Conservation (phyloP, 768 basidiomycete species). For the Butyriboletus loyo region DNA sequence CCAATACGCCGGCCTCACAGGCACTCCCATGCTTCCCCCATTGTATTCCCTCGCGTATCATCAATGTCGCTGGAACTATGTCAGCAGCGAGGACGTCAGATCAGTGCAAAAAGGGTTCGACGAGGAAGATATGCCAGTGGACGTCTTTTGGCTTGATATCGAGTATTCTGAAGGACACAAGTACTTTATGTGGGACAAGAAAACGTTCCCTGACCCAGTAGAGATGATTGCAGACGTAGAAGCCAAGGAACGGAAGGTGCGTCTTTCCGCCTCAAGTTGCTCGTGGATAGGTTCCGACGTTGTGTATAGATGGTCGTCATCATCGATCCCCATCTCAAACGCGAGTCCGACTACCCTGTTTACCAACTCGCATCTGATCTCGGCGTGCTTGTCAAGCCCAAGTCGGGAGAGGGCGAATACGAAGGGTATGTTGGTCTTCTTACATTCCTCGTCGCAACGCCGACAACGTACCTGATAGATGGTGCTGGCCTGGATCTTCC, state of each 20-base stretch:
- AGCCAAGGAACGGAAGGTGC: conserved; percentile 78
- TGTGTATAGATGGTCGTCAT: conserved; percentile 88
- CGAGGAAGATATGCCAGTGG: conserved; percentile 91
- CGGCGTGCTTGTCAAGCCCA: conserved; percentile 78
- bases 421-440: conserved; percentile 53
- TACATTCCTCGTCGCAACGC: neutral
- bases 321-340: conserved; percentile 94
- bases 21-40: conserved; percentile 83
- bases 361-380: conserved; percentile 82
- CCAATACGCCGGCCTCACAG: conserved; percentile 85
- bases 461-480: conserved; percentile 31
- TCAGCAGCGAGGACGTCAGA: conserved; percentile 84
- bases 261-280: neutral
- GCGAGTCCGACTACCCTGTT: conserved; percentile 70
- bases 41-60: conserved; percentile 93
- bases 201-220: conserved; percentile 90
- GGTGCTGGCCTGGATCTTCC: conserved; percentile 97
- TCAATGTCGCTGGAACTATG: conserved; percentile 98
- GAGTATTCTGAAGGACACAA: conserved; percentile 92
- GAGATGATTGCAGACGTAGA: conserved; percentile 91
- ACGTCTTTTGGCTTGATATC: conserved; percentile 97
- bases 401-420: conserved; percentile 78
- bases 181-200: conserved; percentile 96
- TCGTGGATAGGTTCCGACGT: neutral
- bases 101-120: conserved; percentile 86